Evolutionary conservation across 768 basidiomycete genomes (phyloP).

Genomic region (Suillus placidus): DNA sequence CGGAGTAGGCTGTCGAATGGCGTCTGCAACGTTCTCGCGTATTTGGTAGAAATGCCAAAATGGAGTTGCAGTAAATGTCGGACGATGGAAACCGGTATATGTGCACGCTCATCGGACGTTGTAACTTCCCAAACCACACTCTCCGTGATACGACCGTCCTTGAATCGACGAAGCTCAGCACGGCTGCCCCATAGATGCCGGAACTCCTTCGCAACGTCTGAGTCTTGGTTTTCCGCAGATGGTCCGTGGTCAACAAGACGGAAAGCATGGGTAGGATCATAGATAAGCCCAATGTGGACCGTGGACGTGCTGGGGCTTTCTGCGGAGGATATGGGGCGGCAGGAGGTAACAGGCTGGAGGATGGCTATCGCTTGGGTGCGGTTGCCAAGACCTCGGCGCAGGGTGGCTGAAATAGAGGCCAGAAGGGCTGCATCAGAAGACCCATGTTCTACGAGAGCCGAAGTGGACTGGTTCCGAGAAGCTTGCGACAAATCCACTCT

Average conservation of each 20-base stretch:
- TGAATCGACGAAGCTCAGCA: constrained; percentile 91
- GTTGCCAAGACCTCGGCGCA: constrained; percentile 72
- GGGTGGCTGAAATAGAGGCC: constrained; percentile 48
- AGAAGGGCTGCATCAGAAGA: constrained; percentile 60
- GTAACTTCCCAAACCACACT: constrained; percentile 96
- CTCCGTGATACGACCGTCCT: constrained; percentile 90
- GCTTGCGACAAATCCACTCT: constrained; percentile 53
- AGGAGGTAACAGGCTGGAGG: constrained; percentile 51
- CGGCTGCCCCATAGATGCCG: constrained; percentile 89
- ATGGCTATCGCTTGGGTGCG: constrained; percentile 68
- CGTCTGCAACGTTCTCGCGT: constrained; percentile 59
- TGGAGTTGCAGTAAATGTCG: constrained; percentile 75
- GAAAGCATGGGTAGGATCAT: constrained; percentile 71
- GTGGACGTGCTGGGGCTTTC: constrained; percentile 52
- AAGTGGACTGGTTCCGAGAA: constrained; percentile 44
- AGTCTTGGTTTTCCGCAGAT: constrained; percentile 62
- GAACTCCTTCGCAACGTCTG: constrained; percentile 59
- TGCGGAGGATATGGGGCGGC: constrained; percentile 54
- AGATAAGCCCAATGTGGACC: constrained; percentile 75
- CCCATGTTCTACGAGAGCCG: constrained; percentile 54
- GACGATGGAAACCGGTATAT: constrained; percentile 77
- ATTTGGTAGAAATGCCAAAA: constrained; percentile 61
- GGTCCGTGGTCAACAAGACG: constrained; percentile 95
- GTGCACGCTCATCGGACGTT: constrained; percentile 75
- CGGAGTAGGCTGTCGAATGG: constrained; percentile 60